Percentiles rank a stretch among this genome's conserved stretches.
These are phyloP conservation scores for Fusarium zealandicum DNA, from an alignment of 2,329 filamentous ascomycete species.

Conservation along the genomic window DNA sequence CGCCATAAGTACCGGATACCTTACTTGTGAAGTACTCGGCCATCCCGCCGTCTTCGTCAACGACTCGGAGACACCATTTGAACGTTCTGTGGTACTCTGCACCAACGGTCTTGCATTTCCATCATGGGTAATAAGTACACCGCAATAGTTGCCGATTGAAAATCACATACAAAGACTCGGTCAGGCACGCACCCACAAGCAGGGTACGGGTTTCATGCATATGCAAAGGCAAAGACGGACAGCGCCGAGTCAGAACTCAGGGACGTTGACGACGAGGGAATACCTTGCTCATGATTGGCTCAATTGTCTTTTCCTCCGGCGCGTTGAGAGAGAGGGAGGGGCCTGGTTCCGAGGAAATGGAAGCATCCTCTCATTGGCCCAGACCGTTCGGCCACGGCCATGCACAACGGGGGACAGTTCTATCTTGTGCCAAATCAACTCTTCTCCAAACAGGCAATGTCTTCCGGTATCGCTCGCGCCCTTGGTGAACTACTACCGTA, in stretches of 20 bases:
- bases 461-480: background rate
- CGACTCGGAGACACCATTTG: background rate
- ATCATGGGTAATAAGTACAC: no score
- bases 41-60: background rate
- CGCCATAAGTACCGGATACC: conserved; percentile 1
- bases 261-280: conserved; percentile 28
- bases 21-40: conserved; percentile 5
- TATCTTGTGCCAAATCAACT: background rate
- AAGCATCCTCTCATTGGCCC: conserved; percentile 4
- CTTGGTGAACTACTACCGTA: background rate
- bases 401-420: background rate
- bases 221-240: conserved; percentile 8
- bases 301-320: background rate
- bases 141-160: no score
- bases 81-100: background rate
- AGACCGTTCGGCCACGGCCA: background rate
- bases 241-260: conserved; percentile 31
- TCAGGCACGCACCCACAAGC: background rate
- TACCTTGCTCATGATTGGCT: conserved; percentile 33
- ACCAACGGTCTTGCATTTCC: conserved; percentile 3
- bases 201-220: conserved; percentile 1
- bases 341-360: background rate
- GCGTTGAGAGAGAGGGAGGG: background rate
- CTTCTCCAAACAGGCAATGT: background rate
- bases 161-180: background rate